phyloP scores from a whole-genome alignment of 192 early-diverging fungal species.

The Backusella parvicylindrica region DNA sequence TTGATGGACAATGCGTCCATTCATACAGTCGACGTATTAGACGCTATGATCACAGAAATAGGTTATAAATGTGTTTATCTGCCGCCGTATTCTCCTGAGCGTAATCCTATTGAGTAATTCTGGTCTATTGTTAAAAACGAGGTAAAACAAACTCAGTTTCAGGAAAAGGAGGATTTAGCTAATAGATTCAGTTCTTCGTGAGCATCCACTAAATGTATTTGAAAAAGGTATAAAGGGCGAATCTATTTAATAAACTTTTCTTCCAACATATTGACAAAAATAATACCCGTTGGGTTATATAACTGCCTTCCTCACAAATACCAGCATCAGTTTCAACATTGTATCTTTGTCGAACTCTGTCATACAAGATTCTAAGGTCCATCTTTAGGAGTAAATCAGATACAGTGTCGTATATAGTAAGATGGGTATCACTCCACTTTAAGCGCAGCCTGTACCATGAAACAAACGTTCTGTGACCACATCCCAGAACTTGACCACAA shows the following conservation, averaged over 20 bases:
- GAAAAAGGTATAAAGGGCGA: not conserved
- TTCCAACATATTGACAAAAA: too few species aligned
- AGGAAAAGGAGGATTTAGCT: not conserved
- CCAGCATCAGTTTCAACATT: not conserved
- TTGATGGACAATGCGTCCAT: slow-evolving; percentile 28
- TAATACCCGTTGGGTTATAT: too few species aligned
- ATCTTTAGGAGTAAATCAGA: not conserved
- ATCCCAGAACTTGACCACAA: not conserved
- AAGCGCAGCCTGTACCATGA: not conserved
- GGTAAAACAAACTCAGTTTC: slow-evolving; percentile 5
- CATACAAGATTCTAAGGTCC: not conserved
- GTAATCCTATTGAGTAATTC: slow-evolving; percentile 22
- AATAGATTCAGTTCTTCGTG: slow-evolving; percentile 1
- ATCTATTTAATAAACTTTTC: not conserved
- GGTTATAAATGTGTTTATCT: slow-evolving; percentile 15
- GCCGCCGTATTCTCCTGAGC: slow-evolving; percentile 16
- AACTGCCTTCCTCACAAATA: not conserved
- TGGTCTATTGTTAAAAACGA: slow-evolving; percentile 22
- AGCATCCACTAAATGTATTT: slow-evolving; percentile 2
- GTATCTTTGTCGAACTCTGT: not conserved
- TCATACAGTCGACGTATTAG: not conserved
- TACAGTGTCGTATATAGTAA: not conserved
- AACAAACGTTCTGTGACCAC: not conserved
- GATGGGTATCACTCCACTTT: slow-evolving; percentile 1
- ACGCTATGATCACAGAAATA: not conserved